Evolutionary conservation across 768 basidiomycete species (phyloP).

Genomic region (Kwoniella sp.): DNA sequence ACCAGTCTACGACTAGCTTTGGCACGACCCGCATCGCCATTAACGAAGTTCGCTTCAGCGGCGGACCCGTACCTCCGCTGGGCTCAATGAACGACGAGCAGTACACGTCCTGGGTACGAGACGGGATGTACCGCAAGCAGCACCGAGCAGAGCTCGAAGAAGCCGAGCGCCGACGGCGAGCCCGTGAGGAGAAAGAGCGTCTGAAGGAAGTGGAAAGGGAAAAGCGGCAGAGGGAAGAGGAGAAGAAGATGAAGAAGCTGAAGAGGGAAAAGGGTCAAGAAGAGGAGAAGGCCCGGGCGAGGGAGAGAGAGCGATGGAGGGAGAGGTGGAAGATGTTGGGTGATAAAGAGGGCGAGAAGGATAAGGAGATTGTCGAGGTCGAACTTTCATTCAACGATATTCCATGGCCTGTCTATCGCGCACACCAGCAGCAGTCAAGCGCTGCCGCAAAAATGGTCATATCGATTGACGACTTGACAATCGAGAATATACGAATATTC

Average conservation of each 20-base stretch:
- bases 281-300: slow-evolving; percentile 23
- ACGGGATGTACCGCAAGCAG: slow-evolving; percentile 75
- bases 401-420: slow-evolving; percentile 53
- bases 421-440: background rate
- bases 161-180: slow-evolving; percentile 35
- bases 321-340: slow-evolving; percentile 38
- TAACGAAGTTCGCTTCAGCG: slow-evolving; percentile 60
- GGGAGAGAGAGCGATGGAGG: slow-evolving; percentile 39
- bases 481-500: slow-evolving; percentile 40
- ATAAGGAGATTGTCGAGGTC: slow-evolving; percentile 24
- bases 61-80: slow-evolving; percentile 39
- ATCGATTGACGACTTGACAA: slow-evolving; percentile 24
- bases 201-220: slow-evolving; percentile 33
- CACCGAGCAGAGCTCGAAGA: slow-evolving; percentile 47
- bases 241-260: slow-evolving; percentile 29
- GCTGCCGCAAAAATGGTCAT: slow-evolving; percentile 4
- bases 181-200: slow-evolving; percentile 61
- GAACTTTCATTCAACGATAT: slow-evolving; percentile 44
- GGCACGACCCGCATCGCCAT: slow-evolving; percentile 21
- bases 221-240: slow-evolving; percentile 37
- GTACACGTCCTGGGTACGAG: slow-evolving; percentile 82
- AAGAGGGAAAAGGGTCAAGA: slow-evolving; percentile 29
- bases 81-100: slow-evolving; percentile 80
- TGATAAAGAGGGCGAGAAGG: slow-evolving; percentile 16
- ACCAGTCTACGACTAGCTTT: background rate